A percentile compares a stretch with the other conserved stretches of the same genome.
Conservation (phyloP, 257 asterid species). For the Solanum pennellii region DNA sequence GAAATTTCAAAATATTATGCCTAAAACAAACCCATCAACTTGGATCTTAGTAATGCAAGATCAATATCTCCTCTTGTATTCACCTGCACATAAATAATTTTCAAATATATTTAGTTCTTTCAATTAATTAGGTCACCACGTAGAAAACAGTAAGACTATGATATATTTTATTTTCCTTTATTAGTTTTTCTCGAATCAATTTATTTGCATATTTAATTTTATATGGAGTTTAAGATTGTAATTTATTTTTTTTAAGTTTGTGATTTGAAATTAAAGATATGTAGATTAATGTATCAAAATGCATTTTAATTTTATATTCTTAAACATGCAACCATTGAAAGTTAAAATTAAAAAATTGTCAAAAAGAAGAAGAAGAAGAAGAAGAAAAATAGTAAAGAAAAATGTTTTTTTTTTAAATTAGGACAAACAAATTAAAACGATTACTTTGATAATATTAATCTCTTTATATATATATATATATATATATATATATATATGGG, state of each 20-base stretch:
- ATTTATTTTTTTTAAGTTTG: fast-evolving
- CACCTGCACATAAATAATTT: neutral
- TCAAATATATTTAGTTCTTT: neutral
- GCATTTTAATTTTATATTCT: no score
- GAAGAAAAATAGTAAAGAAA: neutral
- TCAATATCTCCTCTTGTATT: neutral
- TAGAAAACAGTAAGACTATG: neutral
- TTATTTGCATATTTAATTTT: no score
- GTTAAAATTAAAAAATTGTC: fast-evolving
- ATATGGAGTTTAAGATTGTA: fast-evolving
- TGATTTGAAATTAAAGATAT: no score
- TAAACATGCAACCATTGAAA: no score
- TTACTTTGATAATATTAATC: no score
- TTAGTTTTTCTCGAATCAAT: no score
- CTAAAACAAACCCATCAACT: neutral
- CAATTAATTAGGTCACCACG: neutral
- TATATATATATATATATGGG: no score
- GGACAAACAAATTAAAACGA: no score
- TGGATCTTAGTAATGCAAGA: neutral
- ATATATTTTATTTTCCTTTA: neutral
- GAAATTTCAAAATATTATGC: neutral
- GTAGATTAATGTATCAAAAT: no score
- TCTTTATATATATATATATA: no score
- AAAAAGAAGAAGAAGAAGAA: no score
- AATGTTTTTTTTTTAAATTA: no score